Base-by-base conservation (phyloP, 768 basidiomycete genomes). In the Collybia nuda region DNA sequence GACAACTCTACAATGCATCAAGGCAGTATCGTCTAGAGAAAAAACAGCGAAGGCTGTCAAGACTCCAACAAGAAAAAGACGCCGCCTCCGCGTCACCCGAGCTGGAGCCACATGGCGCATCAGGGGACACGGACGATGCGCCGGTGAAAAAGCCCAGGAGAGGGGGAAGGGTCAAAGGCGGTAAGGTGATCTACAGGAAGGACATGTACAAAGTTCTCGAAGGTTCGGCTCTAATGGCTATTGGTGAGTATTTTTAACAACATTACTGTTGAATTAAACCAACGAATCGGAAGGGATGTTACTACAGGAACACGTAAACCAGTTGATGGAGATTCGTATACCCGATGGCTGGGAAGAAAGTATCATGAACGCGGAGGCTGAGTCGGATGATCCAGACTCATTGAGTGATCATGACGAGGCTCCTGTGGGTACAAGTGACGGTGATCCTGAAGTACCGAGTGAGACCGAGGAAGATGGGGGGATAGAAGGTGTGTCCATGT, bases 181-280 rank as follows among this genome's bases (percentile, higher is more conserved):
- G 50, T 52, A 58, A 47, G 52, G 63, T 49, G 29, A 47, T 40
- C 23, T 41, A 70, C 24, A 62, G 67, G 23, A 68, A 73, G 54
- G 85, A 88, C 56, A 90, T 91, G 89, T 90, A 90, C 62, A 86
- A 78, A 58, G 73, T 79, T 2, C 72, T 89, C 53, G 85, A 89
- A 56, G 89, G 89, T 3, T 83, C 85, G 8, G 85, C 86, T 3
- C 73, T 90, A 39, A 72, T 90, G 65, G 86, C 81, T 2, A 73
- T 91, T 54, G 86, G 89, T 88, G 28, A 19, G 75, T 67, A 18
- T 17, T 41, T 21, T 26, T 21, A 1, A 35, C 17, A 29, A 29
- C 7, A 28, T 17, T 43, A 37, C 28, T n/a, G 24, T 26, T 32
- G n/a, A n/a, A n/a, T 37, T 48, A 3, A 51, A 21, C 22, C 49